These are phyloP conservation scores for Rutstroemia sp. DNA, from an alignment of 2,329 filamentous ascomycete genomes.

Conservation along the genomic window DNA sequence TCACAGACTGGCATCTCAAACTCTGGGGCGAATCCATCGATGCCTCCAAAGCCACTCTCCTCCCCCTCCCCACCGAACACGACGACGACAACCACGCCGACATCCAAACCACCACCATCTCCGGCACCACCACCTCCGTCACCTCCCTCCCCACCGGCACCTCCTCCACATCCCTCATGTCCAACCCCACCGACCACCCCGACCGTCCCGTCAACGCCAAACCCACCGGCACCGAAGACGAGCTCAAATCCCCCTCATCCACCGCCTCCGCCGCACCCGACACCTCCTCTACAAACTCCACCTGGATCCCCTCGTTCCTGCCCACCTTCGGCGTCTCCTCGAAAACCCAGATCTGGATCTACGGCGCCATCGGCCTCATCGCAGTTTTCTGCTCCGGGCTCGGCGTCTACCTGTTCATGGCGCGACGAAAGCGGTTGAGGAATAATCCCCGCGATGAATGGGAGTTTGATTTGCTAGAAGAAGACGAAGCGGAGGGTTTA, in stretches of 20 bases:
- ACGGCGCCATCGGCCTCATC: slow-evolving; percentile 77
- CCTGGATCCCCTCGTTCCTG: slow-evolving; percentile 75
- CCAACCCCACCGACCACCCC: slow-evolving; percentile 53
- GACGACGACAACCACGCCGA: slow-evolving; percentile 78
- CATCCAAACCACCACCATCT: slow-evolving; percentile 55
- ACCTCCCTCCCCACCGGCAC: slow-evolving; percentile 33
- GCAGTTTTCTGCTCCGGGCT: slow-evolving; percentile 74
- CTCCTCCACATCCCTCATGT: slow-evolving; percentile 21
- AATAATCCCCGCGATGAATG: slow-evolving; percentile 76
- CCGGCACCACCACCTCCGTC: slow-evolving; percentile 36
- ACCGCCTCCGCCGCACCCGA: slow-evolving; percentile 25
- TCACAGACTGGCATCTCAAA: slow-evolving; percentile 88
- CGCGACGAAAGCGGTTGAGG: slow-evolving; percentile 67
- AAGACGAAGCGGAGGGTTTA: slow-evolving; percentile 61
- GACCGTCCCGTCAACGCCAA: slow-evolving; percentile 49
- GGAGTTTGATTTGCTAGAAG: slow-evolving; percentile 88
- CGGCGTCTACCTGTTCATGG: slow-evolving; percentile 73
- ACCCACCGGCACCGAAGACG: slow-evolving; percentile 21
- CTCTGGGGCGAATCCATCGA: slow-evolving; percentile 90
- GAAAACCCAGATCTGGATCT: slow-evolving; percentile 89
- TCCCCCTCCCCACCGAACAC: slow-evolving; percentile 74
- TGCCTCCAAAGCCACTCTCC: slow-evolving; percentile 58
- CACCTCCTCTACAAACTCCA: slow-evolving; percentile 24
- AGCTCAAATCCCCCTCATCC: slow-evolving; percentile 12
- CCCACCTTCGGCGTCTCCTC: slow-evolving; percentile 86